Conservation (phyloP, 768 basidiomycete species). For the Amanita rimosa region DNA sequence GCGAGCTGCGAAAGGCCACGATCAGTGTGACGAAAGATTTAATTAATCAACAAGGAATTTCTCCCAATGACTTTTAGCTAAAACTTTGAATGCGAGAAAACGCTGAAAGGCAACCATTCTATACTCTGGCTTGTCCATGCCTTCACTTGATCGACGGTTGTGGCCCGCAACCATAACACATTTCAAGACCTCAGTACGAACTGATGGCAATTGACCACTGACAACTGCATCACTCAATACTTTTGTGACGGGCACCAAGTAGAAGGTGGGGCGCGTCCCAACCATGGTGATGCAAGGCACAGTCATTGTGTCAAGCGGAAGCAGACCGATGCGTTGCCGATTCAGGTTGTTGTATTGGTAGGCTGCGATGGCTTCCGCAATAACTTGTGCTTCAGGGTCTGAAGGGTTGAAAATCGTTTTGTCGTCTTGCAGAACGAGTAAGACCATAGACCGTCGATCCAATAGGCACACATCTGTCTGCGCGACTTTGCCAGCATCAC, state of each 20-base stretch:
- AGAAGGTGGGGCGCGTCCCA: constrained; percentile 22
- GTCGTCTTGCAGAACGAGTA: constrained; percentile 17
- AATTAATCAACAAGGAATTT: no score
- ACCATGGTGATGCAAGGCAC: constrained; percentile 24
- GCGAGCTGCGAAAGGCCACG: no score
- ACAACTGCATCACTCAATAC: constrained; percentile 18
- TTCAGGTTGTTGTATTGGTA: constrained; percentile 20
- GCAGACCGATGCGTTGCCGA: constrained; percentile 10
- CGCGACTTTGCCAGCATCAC: no score
- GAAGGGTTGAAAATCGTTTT: no score
- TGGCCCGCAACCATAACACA: constrained; percentile 14
- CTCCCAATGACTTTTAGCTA: no score
- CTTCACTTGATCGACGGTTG: constrained; percentile 11
- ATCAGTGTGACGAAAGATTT: no score
- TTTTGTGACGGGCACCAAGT: constrained; percentile 21
- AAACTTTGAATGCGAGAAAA: constrained; percentile 17
- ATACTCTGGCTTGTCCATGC: constrained; percentile 19
- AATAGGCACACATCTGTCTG: constrained; percentile 20
- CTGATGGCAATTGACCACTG: constrained; percentile 12
- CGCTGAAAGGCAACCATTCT: constrained; percentile 16
- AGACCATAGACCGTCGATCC: constrained; percentile 12
- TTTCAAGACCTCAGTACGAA: constrained; percentile 15
- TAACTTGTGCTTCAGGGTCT: constrained; percentile 14
- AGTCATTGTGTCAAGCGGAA: no score
- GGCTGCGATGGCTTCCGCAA: constrained; percentile 20